Evolutionary conservation across 1,284 basidiomycete species (phyloP).

Genomic region (Cryptococcus maquisensis): DNA sequence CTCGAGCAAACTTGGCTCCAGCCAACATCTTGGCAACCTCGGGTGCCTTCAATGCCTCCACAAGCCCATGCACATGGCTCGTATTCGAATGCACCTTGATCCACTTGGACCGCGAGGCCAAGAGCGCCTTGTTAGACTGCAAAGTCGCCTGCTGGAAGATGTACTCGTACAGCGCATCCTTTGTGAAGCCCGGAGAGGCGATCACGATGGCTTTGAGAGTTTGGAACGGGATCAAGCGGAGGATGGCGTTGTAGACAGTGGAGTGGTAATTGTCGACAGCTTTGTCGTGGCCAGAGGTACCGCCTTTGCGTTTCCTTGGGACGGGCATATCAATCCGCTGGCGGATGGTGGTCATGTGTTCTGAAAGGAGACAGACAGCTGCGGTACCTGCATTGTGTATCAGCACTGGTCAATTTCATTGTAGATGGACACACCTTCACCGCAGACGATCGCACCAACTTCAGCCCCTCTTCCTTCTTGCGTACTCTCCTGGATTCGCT

Average conservation of each 20-base stretch:
- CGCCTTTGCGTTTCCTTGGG: conserved; percentile 82
- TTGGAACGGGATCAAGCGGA: conserved; percentile 82
- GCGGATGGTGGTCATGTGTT: conserved; percentile 93
- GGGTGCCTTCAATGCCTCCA: conserved; percentile 90
- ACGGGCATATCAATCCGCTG: conserved; percentile 87
- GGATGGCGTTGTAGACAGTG: conserved; percentile 79
- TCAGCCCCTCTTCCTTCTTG: conserved; percentile 91
- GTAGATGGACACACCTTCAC: conserved; percentile 60
- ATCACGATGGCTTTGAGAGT: conserved; percentile 85
- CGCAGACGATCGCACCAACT: conserved; percentile 91
- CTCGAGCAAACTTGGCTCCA: conserved; percentile 95
- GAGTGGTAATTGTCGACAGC: conserved; percentile 75
- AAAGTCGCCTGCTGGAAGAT: conserved; percentile 75
- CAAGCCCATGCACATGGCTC: conserved; percentile 90
- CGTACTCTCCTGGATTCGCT: conserved; percentile 79
- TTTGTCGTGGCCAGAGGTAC: conserved; percentile 80
- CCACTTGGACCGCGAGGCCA: conserved; percentile 75
- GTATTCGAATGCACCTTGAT: conserved; percentile 88
- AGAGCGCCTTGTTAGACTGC: conserved; percentile 76
- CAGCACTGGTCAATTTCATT: not conserved
- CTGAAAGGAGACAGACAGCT: conserved; percentile 86
- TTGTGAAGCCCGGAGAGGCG: conserved; percentile 93
- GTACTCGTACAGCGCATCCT: conserved; percentile 78
- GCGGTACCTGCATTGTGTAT: conserved; percentile 63
- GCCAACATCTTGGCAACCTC: conserved; percentile 70